These are phyloP conservation scores for Penstemon barbatus DNA, from an alignment of 257 asterid species.

Conservation along the genomic window DNA sequence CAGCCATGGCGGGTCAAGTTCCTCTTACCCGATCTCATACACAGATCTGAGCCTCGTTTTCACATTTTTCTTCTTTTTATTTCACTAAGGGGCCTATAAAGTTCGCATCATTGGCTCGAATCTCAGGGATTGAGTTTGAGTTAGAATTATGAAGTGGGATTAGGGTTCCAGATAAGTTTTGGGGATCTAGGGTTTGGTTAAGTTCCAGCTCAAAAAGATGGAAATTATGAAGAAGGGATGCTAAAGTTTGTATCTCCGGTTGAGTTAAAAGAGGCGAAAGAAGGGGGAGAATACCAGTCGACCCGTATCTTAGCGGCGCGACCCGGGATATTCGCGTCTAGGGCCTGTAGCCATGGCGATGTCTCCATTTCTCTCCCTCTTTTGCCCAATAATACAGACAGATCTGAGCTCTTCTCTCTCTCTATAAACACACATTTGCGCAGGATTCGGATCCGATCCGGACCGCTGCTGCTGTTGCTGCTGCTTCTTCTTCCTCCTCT, in stretches of 20 bases:
- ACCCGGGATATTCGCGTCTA: not conserved
- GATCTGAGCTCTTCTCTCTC: conserved; percentile 28
- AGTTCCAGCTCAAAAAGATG: no score
- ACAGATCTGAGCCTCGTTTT: not conserved
- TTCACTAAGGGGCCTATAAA: not conserved
- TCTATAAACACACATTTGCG: not conserved
- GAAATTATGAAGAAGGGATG: no score
- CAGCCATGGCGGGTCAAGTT: not conserved
- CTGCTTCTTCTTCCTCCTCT: not conserved
- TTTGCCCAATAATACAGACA: not conserved
- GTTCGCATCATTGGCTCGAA: not conserved
- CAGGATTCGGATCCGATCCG: not conserved
- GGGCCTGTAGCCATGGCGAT: conserved; percentile 37
- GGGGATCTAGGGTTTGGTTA: no score
- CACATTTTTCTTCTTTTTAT: not conserved
- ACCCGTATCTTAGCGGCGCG: conserved; percentile 38
- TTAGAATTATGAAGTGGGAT: no score
- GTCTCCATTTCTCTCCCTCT: conserved; percentile 8
- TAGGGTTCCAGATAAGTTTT: no score
- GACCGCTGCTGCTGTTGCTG: not conserved
- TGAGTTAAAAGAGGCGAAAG: not conserved
- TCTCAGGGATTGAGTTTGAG: no score
- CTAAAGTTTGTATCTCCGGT: not conserved
- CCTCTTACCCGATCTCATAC: not conserved
- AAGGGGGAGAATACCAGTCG: not conserved